Evolutionary conservation across 257 asterid genomes (phyloP), one percentile per base, ranked within the genome.

Genomic region (Solanum chaucha): DNA sequence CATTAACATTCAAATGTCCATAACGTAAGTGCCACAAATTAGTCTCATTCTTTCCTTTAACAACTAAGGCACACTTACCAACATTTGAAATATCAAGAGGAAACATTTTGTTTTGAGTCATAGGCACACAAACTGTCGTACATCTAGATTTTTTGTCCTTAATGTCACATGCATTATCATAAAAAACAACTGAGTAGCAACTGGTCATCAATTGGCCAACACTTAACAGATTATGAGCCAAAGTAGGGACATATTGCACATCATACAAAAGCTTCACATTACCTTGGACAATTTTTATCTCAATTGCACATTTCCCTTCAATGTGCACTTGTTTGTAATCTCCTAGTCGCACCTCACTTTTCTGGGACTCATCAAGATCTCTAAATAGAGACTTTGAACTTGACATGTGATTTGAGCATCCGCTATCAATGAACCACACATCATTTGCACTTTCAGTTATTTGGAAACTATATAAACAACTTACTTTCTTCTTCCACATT

Each of bases 161-260:
- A 65, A 65, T 30, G 7, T 22, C 8, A 40, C 87, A 86, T 11
- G 84, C 7, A 36, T 40, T n/a, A 58, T 82, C 67, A 55, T 83
- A 48, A 70, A 88, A 82, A 3, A 71, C 35, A 17, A 88, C 0
- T 5, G 67, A 86, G 41, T 86, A 86, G 13, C 87, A 74, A 86
- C 46, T 19, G 41, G 12, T 46, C 46, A 88, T 28, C 10, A 86
- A 48, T 88, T 55, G 48, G 26, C 89, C 83, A 30, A 73, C 74
- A 40, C 90, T 88, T 13, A 82, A 51, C 34, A 88, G 2, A 38
- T 88, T 88, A 3, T 73, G 34, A 30, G 48, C 85, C 32, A 83
- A 86, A 71, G 55, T 40, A 13, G 75, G 81, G 12, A 86, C 85
- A 88, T 7, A 30, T 30, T 32, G 13, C 24, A 55, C 4, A 8